Conservation (phyloP, 371 early-diverging fungal species). For the Mycotypha africana region DNA sequence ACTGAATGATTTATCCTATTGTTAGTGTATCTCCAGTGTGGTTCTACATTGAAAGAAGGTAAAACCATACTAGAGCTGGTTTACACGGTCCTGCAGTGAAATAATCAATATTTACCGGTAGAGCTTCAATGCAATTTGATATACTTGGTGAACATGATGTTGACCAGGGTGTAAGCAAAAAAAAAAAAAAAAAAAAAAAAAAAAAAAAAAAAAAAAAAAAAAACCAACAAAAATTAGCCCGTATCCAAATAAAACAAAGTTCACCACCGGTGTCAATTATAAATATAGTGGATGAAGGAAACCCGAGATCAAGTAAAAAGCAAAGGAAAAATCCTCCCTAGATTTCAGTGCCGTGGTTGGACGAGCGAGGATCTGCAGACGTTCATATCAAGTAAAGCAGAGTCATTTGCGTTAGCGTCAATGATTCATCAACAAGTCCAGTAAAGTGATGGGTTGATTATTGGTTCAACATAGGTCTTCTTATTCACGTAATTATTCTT, state of each 20-base stretch:
- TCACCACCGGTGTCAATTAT: no score
- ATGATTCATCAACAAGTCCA: constrained; percentile 26
- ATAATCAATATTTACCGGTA: no score
- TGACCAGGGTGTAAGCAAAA: constrained; percentile 31
- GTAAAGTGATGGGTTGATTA: no score
- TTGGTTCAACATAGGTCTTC: no score
- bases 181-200: background rate
- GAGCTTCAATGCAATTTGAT: constrained; percentile 20
- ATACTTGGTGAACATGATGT: constrained; percentile 60
- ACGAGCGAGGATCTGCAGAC: constrained; percentile 31
- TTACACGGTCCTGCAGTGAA: no score
- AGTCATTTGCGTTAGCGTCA: constrained; percentile 20
- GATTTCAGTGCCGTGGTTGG: constrained; percentile 50
- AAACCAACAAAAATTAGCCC: no score
- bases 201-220: background rate
- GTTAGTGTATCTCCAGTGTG: constrained; percentile 53
- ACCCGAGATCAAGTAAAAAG: constrained; percentile 23
- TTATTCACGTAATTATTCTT: background rate
- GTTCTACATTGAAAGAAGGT: constrained; percentile 44
- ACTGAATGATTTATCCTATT: no score
- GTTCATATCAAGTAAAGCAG: constrained; percentile 20
- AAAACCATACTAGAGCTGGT: background rate
- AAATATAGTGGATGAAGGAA: constrained; percentile 50
- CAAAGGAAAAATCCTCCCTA: constrained; percentile 49
- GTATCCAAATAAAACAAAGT: background rate